Evolutionary conservation across 176 grass and related monocot genomes (phyloP).

Genomic region (Cenchrus purpureus): DNA sequence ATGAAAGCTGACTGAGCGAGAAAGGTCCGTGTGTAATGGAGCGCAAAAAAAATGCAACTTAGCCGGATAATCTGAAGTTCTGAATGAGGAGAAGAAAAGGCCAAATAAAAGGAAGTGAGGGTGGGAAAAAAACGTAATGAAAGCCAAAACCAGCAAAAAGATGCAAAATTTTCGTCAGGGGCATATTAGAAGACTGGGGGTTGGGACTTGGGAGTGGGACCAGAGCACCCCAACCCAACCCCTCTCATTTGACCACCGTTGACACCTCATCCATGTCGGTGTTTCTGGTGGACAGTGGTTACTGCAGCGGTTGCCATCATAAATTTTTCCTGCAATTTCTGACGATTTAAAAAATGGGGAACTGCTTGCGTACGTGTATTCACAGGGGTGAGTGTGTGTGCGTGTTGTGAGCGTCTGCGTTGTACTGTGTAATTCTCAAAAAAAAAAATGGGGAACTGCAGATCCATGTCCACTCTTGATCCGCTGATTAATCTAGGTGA

Average conservation of each 20-base stretch:
- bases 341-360: background rate
- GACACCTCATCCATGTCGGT: slow-evolving; percentile 3
- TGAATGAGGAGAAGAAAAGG: background rate
- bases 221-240: background rate
- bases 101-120: background rate
- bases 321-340: too few species aligned
- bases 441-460: background rate
- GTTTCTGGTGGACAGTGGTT: slow-evolving; percentile 6
- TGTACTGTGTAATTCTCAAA: too few species aligned
- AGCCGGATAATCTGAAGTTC: background rate
- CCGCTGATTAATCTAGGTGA: background rate
- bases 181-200: slow-evolving; percentile 8
- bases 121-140: background rate
- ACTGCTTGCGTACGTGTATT: too few species aligned
- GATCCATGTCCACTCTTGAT: background rate
- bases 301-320: background rate
- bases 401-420: too few species aligned
- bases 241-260: background rate
- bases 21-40: background rate
- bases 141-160: background rate
- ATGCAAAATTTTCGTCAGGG: background rate
- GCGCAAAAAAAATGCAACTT: background rate
- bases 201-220: background rate
- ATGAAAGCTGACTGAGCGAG: background rate
- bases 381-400: too few species aligned